These are phyloP conservation scores for Xylariaceae sp. DNA, from an alignment of 2,329 filamentous ascomycete species.

Conservation along the genomic window DNA sequence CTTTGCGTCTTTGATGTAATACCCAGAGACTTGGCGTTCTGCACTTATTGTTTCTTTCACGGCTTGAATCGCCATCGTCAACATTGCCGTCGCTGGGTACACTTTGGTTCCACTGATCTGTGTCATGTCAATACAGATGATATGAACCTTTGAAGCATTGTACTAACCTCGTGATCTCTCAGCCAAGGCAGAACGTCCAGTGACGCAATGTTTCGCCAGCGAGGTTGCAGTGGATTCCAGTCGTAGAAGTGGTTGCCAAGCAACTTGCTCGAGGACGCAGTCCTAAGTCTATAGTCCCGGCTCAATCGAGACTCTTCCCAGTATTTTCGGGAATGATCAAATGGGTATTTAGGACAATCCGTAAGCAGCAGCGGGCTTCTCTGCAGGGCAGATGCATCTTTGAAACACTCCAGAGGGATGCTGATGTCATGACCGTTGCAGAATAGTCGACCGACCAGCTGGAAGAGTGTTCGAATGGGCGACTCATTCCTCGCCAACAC, in stretches of 20 bases:
- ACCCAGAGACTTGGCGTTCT: slow-evolving; percentile 24
- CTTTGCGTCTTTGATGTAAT: slow-evolving; percentile 28
- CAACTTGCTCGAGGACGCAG: slow-evolving; percentile 26
- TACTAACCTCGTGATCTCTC: slow-evolving; percentile 38
- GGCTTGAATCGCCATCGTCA: slow-evolving; percentile 40
- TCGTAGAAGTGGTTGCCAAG: slow-evolving; percentile 28
- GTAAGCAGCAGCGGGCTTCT: slow-evolving; percentile 23
- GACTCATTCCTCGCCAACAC: slow-evolving; percentile 11
- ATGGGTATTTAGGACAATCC: slow-evolving; percentile 41
- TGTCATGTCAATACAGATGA: slow-evolving; percentile 7
- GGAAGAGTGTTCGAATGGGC: slow-evolving; percentile 21
- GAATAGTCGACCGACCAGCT: slow-evolving; percentile 27
- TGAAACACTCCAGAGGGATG: slow-evolving; percentile 5
- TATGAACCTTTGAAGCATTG: not conserved
- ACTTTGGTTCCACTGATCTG: slow-evolving; percentile 28
- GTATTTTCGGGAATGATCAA: slow-evolving; percentile 37
- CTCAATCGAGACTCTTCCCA: slow-evolving; percentile 39
- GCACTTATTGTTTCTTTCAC: slow-evolving; percentile 25
- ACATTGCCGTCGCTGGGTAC: slow-evolving; percentile 37
- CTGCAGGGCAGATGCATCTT: too few relatives aligned
- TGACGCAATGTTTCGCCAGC: slow-evolving; percentile 46
- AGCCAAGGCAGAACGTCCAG: slow-evolving; percentile 44
- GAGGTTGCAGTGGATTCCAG: slow-evolving; percentile 29
- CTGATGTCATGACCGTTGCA: slow-evolving; percentile 24
- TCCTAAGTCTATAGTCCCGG: slow-evolving; percentile 31